A percentile compares a stretch with the other conserved stretches of the same genome.
phyloP scores from a whole-genome alignment of 495 filamentous ascomycete genomes.

The Lophium mytilinum region DNA sequence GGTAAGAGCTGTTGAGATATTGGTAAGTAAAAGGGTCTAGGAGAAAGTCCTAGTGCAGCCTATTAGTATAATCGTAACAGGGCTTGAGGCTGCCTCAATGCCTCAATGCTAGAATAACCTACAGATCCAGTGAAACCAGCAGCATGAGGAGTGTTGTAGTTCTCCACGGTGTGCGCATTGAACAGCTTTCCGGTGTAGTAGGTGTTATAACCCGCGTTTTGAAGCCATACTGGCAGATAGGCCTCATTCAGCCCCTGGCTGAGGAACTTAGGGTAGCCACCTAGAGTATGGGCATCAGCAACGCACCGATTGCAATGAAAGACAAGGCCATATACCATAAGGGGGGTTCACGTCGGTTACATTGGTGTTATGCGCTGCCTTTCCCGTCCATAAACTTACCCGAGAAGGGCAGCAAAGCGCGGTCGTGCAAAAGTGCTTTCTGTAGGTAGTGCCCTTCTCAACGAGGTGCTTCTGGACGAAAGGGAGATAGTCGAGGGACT shows the following conservation, averaged over 20 bases:
- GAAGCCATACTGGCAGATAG: slow-evolving; percentile 63
- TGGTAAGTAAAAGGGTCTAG: slow-evolving; percentile 66
- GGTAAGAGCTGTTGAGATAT: slow-evolving; percentile 59
- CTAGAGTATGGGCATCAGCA: slow-evolving; percentile 17
- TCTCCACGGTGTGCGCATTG: slow-evolving; percentile 40
- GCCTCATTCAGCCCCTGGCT: slow-evolving; percentile 56
- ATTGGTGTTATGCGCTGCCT: slow-evolving; percentile 65
- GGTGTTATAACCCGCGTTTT: slow-evolving; percentile 60
- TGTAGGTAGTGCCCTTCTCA: slow-evolving; percentile 24
- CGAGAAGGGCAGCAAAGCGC: slow-evolving; percentile 33
- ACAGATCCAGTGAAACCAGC: slow-evolving; percentile 47
- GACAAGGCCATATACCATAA: slow-evolving; percentile 15
- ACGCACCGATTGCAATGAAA: not conserved
- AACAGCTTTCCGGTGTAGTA: slow-evolving; percentile 70
- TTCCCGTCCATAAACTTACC: slow-evolving; percentile 46
- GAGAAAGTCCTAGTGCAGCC: slow-evolving; percentile 46
- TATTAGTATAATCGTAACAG: not conserved
- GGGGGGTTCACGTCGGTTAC: slow-evolving; percentile 60
- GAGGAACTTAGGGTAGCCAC: slow-evolving; percentile 65
- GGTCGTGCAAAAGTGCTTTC: slow-evolving; percentile 28
- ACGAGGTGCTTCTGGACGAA: slow-evolving; percentile 26
- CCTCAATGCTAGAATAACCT: slow-evolving; percentile 1
- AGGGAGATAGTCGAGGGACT: slow-evolving; percentile 30
- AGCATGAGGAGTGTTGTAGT: slow-evolving; percentile 40
- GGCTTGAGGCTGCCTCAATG: too few species aligned